phyloP scores from a whole-genome alignment of 2,329 filamentous ascomycete species.

The Penicillium sp. region DNA sequence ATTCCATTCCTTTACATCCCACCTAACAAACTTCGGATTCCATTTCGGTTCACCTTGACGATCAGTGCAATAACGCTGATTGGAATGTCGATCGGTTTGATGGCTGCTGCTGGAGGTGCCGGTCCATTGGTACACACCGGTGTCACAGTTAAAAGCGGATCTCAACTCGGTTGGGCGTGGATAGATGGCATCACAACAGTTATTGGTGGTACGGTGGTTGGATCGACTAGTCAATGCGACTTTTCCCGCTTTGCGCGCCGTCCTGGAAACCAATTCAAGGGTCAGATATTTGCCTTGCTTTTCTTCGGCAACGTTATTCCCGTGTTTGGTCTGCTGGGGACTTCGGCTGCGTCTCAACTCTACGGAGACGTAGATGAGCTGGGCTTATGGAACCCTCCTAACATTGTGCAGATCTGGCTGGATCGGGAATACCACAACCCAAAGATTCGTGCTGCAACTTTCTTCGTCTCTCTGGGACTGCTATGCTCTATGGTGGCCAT shows the following conservation, averaged over 20 bases:
- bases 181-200: constrained; percentile 39
- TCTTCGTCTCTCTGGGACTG: constrained; percentile 46
- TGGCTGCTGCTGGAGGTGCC: constrained; percentile 29
- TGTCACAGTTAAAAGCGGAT: not conserved
- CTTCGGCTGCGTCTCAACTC: constrained; percentile 28
- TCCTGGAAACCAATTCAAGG: constrained; percentile 41
- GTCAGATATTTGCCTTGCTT: constrained; percentile 37
- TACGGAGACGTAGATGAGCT: constrained; percentile 26
- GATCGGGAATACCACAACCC: constrained; percentile 26
- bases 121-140: constrained; percentile 24
- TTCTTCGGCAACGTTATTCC: constrained; percentile 38
- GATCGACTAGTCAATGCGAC: constrained; percentile 45
- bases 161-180: constrained; percentile 34
- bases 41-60: constrained; percentile 26
- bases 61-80: constrained; percentile 23
- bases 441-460: constrained; percentile 40
- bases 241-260: constrained; percentile 41
- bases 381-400: constrained; percentile 41
- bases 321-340: constrained; percentile 37
- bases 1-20: constrained; percentile 43
- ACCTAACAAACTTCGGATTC: constrained; percentile 32
- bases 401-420: constrained; percentile 37
- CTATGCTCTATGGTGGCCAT: constrained; percentile 46
- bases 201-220: constrained; percentile 44
- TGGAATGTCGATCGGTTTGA: constrained; percentile 29